A percentile compares a stretch with the other conserved stretches of the same genome.
Conservation (phyloP, 2,329 filamentous ascomycete genomes). For the Diaporthe humulicola region DNA sequence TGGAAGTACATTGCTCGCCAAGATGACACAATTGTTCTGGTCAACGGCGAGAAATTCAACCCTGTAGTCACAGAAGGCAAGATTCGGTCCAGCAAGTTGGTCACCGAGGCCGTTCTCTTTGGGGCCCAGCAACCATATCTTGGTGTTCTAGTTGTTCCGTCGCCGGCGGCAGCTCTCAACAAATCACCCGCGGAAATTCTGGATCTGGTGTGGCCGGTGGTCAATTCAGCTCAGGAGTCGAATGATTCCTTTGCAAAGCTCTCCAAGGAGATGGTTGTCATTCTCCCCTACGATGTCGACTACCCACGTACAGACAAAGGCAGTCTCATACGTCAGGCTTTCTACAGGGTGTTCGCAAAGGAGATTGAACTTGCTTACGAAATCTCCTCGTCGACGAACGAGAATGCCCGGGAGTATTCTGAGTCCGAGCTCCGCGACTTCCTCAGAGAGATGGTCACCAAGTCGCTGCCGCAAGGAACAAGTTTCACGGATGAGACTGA, state of each 20-base stretch:
- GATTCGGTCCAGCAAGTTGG: constrained; percentile 61
- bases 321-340: constrained; percentile 63
- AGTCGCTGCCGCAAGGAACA: not conserved
- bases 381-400: constrained; percentile 44
- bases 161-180: constrained; percentile 33
- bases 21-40: constrained; percentile 60
- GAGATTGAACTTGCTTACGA: constrained; percentile 59
- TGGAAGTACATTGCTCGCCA: constrained; percentile 62
- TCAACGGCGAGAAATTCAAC: constrained; percentile 45
- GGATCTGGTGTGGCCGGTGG: constrained; percentile 50
- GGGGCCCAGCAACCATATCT: constrained; percentile 62
- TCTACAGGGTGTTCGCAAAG: constrained; percentile 58
- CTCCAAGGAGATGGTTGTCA: constrained; percentile 61
- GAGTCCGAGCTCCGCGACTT: constrained; percentile 29
- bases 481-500: constrained; percentile 53
- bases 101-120: constrained; percentile 67
- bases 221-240: constrained; percentile 49
- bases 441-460: not conserved
- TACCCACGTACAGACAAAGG: constrained; percentile 68
- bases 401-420: constrained; percentile 35
- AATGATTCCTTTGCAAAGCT: constrained; percentile 54
- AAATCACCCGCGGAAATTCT: constrained; percentile 46
- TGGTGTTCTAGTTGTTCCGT: constrained; percentile 64
- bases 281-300: constrained; percentile 57
- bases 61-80: constrained; percentile 59